A percentile compares a stretch with the other conserved stretches of the same genome.
These are phyloP conservation scores for Symbiodinium pilosum DNA, from an alignment of 73 alveolate genomes.

Conservation along the genomic window DNA sequence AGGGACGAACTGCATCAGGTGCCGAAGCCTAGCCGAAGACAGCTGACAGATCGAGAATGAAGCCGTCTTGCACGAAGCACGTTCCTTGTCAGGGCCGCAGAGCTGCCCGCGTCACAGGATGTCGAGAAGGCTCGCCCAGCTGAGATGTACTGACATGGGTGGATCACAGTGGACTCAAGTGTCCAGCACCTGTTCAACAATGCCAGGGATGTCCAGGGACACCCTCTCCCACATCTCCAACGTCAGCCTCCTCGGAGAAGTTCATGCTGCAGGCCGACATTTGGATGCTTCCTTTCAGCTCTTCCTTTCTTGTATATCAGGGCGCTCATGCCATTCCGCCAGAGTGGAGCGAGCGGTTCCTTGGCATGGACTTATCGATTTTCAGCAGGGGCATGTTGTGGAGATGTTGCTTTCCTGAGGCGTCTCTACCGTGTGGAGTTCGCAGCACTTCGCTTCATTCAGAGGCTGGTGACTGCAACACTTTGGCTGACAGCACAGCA, in stretches of 20 bases:
- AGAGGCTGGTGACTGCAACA: conserved; percentile 2
- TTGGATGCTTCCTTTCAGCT: too few relatives aligned
- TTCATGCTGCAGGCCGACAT: background rate
- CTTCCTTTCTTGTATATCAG: background rate
- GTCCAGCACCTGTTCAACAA: background rate
- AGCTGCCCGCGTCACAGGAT: background rate
- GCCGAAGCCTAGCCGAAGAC: background rate
- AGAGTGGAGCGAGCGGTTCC: conserved; percentile 41
- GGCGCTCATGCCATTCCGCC: background rate
- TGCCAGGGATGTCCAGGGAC: conserved; percentile 27
- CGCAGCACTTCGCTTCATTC: conserved; percentile 64
- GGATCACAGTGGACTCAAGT: conserved; percentile 13
- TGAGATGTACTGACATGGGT: too few relatives aligned
- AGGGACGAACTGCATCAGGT: background rate
- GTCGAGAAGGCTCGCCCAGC: background rate
- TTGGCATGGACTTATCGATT: too few relatives aligned
- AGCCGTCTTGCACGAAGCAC: too few relatives aligned
- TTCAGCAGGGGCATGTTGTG: background rate
- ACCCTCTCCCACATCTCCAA: background rate
- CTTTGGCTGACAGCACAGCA: too few relatives aligned
- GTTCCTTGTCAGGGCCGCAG: background rate
- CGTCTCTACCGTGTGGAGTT: conserved; percentile 38
- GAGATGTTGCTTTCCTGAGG: background rate
- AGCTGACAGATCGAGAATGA: background rate
- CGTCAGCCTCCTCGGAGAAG: background rate